phyloP scores from a whole-genome alignment of 495 filamentous ascomycete species.

The Annulohypoxylon bovei region DNA sequence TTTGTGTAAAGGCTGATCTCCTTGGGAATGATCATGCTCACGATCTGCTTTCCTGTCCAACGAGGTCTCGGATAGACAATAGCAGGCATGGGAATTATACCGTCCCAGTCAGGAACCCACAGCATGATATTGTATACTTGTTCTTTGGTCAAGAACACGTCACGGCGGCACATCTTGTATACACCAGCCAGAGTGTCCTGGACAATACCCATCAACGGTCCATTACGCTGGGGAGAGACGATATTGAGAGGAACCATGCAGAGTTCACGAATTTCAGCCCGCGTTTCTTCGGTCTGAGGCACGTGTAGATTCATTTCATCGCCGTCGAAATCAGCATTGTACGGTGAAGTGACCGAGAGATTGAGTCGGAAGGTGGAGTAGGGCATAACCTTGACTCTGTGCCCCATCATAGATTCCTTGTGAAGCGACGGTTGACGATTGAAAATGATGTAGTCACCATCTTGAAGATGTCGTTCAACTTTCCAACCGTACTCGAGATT shows the following conservation, averaged over 20 bases:
- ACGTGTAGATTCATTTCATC: slow-evolving; percentile 99
- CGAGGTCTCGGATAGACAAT: slow-evolving; percentile 90
- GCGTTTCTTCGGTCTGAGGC: slow-evolving; percentile 93
- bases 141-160: slow-evolving; percentile 88
- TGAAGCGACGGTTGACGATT: slow-evolving; percentile 98
- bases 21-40: slow-evolving; percentile 88
- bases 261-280: slow-evolving; percentile 90
- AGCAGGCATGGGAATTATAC: slow-evolving; percentile 87
- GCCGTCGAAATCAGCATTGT: slow-evolving; percentile 99
- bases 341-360: slow-evolving; percentile 95
- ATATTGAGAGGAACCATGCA: slow-evolving; percentile 98
- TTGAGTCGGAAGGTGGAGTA: slow-evolving; percentile 98
- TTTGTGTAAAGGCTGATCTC: slow-evolving; percentile 82
- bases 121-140: slow-evolving; percentile 95
- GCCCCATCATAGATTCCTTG: slow-evolving; percentile 99
- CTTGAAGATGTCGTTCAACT: slow-evolving; percentile 93
- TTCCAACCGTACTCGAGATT: slow-evolving; percentile 96
- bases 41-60: slow-evolving; percentile 99
- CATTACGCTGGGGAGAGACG: slow-evolving; percentile 96
- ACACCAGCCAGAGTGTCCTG: slow-evolving; percentile 96
- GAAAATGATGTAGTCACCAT: slow-evolving; percentile 98
- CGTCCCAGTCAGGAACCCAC: slow-evolving; percentile 98
- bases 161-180: slow-evolving; percentile 94
- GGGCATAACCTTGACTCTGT: slow-evolving; percentile 96
- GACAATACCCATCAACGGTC: slow-evolving; percentile 98